Base-by-base conservation (phyloP, 805 yeast species). In the Nakazawaea wickerhamii region DNA sequence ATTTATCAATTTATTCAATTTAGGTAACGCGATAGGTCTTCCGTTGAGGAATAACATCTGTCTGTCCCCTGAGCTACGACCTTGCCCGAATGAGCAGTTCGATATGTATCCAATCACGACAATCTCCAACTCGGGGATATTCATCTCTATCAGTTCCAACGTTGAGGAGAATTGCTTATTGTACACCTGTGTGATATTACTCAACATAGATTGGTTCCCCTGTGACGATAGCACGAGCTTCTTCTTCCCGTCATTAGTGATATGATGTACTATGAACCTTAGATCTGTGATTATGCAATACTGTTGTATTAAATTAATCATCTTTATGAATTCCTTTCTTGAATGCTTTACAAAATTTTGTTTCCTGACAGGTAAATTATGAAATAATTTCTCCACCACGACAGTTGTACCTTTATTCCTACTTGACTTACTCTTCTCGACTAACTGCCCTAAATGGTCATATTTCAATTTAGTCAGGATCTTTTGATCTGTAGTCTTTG, bases 311-410 rank as follows among this genome's bases (percentile, higher is more conserved):
- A 83, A 53, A 0, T 64, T 55, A 3, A 91, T 54, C n/a, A 86
- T 70, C 53, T 81, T 84, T 36, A 77, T 69, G 61, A 81, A 88
- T 55, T 89, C 96, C 44, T 80, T 70, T 54, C 78, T 85, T 30
- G 65, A 54, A 50, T 84, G 81, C 54, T 79, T 85, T 15, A 67
- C 70, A 38, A 90, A 73, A 49, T 85, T 89, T 53, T 79, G 82
- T 38, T 78, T 68, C 46, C 99, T 68, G 6, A 95, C 99, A 0
- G 98, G 98, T 41, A 90, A 60, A 39, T 65, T 71, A 8, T 70
- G 59, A 55, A 93, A 93, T 9, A 93, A 51, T 31, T 78, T 69
- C 1, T 73, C 52, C 4, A 93, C 65, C 0, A 52, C 53, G 0
- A 88, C 73, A 0, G 76, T 63, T 0, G 97, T 90, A 1, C 99